A percentile compares a stretch with the other conserved stretches of the same genome.
phyloP scores from a whole-genome alignment of 1,284 basidiomycete species.

The Moesziomyces sp. region DNA sequence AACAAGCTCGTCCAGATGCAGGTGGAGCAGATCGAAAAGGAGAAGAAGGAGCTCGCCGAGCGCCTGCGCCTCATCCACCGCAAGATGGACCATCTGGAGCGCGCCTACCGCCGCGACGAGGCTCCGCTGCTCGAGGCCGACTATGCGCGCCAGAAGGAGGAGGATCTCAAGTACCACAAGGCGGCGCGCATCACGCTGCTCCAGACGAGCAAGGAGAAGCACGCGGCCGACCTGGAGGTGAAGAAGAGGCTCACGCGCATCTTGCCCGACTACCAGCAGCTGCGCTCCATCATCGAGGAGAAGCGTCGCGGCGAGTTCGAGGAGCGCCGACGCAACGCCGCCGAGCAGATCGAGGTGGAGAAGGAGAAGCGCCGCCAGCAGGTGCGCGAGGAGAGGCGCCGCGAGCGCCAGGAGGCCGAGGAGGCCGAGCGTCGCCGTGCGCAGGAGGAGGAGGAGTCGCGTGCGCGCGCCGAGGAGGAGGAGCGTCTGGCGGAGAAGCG shows the following conservation, averaged over 20 bases:
- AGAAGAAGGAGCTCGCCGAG: constrained; percentile 89
- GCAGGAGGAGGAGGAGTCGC: constrained; percentile 53
- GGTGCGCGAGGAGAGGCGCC: constrained; percentile 42
- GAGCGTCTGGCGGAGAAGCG: constrained; percentile 56
- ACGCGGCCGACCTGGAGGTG: constrained; percentile 78
- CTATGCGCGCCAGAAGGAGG: constrained; percentile 84
- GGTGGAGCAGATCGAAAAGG: constrained; percentile 82
- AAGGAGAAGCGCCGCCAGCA: constrained; percentile 76
- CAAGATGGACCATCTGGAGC: constrained; percentile 94
- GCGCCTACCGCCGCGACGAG: constrained; percentile 94
- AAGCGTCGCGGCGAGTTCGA: constrained; percentile 80
- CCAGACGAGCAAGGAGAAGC: constrained; percentile 75
- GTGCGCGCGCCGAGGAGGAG: constrained; percentile 43
- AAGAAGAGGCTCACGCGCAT: constrained; percentile 83
- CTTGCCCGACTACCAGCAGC: constrained; percentile 78
- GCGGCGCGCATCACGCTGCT: constrained; percentile 70
- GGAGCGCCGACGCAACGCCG: constrained; percentile 74
- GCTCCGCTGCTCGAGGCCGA: constrained; percentile 85
- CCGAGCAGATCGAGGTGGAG: constrained; percentile 83
- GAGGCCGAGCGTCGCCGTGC: constrained; percentile 57
- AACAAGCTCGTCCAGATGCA: constrained; percentile 89
- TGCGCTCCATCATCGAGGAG: constrained; percentile 74
- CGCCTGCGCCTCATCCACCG: constrained; percentile 85
- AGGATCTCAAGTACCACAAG: constrained; percentile 76
- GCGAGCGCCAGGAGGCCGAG: constrained; percentile 52